Conservation (phyloP, 495 filamentous ascomycete genomes). For the Hypoxylon intermedium region DNA sequence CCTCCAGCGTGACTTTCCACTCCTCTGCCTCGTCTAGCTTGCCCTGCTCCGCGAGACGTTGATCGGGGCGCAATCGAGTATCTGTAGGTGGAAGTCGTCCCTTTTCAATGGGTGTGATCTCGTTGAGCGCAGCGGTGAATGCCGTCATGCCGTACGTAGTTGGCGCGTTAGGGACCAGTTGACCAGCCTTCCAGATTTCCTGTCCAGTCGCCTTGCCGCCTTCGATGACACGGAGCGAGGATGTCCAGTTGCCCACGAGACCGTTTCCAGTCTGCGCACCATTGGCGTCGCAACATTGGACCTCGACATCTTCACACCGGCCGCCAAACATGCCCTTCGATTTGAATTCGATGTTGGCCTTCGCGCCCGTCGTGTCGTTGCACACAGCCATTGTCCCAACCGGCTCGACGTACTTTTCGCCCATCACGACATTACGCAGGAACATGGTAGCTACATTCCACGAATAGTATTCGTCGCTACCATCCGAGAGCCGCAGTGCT, state of each 20-base stretch:
- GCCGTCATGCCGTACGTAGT: constrained; percentile 84
- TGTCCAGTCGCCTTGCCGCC: constrained; percentile 61
- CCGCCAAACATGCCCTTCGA: constrained; percentile 95
- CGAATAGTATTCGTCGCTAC: constrained; percentile 76
- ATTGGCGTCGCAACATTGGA: constrained; percentile 70
- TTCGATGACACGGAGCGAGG: constrained; percentile 66
- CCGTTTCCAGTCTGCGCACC: constrained; percentile 67
- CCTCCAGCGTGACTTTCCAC: constrained; percentile 82
- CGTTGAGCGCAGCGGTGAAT: constrained; percentile 87
- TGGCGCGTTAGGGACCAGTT: constrained; percentile 74
- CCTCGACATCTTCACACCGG: constrained; percentile 85
- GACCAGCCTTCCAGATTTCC: constrained; percentile 78
- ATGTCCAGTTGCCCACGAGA: constrained; percentile 84
- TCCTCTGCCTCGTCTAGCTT: constrained; percentile 84
- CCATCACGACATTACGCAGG: constrained; percentile 93
- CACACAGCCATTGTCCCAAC: constrained; percentile 83
- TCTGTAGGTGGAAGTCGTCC: constrained; percentile 79
- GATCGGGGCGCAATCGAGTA: constrained; percentile 84
- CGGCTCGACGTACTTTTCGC: constrained; percentile 97
- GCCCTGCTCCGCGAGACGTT: constrained; percentile 83
- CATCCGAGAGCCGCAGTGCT: constrained; percentile 65
- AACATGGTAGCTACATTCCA: constrained; percentile 88
- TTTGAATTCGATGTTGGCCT: constrained; percentile 84
- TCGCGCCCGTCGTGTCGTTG: constrained; percentile 81
- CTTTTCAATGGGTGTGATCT: constrained; percentile 81